Evolutionary conservation across 2,329 filamentous ascomycete species (phyloP).

Genomic region (Beauveria sp.): DNA sequence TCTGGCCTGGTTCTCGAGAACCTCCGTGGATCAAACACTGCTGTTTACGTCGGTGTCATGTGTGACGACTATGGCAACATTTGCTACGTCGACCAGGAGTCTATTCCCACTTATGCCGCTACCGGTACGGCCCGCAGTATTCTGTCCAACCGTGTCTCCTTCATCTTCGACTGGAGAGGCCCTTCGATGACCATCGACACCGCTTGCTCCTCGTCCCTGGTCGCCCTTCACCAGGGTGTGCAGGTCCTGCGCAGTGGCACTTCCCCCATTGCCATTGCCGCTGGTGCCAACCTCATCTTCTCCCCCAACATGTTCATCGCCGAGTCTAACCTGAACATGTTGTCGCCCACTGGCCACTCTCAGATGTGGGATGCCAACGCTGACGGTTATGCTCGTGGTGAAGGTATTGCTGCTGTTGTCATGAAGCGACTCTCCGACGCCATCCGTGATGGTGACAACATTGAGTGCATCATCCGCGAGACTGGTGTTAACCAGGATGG

Average conservation of each 20-base stretch:
- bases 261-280: conserved; percentile 32
- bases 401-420: conserved; percentile 39
- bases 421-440: conserved; percentile 39
- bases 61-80: conserved; percentile 15
- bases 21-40: conserved; percentile 16
- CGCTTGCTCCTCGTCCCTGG: conserved; percentile 26
- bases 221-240: conserved; percentile 25
- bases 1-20: conserved; percentile 24
- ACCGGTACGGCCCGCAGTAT: conserved; percentile 26
- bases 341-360: conserved; percentile 27
- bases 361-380: conserved; percentile 35
- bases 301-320: conserved; percentile 16
- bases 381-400: conserved; percentile 45
- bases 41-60: conserved; percentile 21
- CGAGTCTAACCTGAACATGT: conserved; percentile 36
- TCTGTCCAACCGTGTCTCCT: conserved; percentile 35
- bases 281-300: conserved; percentile 20
- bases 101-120: conserved; percentile 10
- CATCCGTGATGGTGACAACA: conserved; percentile 42
- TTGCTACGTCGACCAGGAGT: conserved; percentile 11
- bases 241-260: conserved; percentile 22
- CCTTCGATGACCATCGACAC: conserved; percentile 29
- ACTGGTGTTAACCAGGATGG: conserved; percentile 47
- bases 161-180: conserved; percentile 28
- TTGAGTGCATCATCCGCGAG: conserved; percentile 39